Percentiles rank a stretch among this genome's conserved stretches.
phyloP scores from a whole-genome alignment of 225 moss, liverwort and hornwort genomes.

The Anthoceros angustus region DNA sequence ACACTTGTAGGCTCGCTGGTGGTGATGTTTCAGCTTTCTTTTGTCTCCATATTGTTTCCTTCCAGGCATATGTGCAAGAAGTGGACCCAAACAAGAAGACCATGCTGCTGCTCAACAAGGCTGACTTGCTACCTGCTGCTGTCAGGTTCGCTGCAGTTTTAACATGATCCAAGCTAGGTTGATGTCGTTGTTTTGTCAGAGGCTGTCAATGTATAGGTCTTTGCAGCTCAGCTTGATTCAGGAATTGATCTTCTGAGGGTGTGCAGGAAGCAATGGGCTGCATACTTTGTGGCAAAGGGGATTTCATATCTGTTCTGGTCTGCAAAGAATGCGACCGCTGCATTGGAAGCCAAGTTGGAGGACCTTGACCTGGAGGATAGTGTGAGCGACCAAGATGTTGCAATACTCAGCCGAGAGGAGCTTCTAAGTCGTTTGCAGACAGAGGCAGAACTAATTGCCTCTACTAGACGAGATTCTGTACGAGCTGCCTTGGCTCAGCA shows the following conservation, averaged over 20 bases:
- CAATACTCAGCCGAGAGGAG: constrained; percentile 55
- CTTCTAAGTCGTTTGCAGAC: constrained; percentile 61
- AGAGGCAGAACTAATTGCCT: constrained; percentile 60
- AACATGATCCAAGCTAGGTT: not conserved
- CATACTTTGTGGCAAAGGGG: constrained; percentile 51
- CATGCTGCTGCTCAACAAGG: constrained; percentile 78
- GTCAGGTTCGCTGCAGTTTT: constrained; percentile 27
- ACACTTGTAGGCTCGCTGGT: not conserved
- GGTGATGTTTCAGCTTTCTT: not conserved
- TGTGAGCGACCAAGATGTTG: constrained; percentile 30
- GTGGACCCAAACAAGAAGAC: constrained; percentile 60
- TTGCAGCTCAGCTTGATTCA: not conserved
- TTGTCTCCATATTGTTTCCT: not conserved
- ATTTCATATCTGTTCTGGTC: constrained; percentile 89
- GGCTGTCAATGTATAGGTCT: not conserved
- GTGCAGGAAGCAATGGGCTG: constrained; percentile 64
- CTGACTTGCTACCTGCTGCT: constrained; percentile 55
- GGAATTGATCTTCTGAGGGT: not conserved
- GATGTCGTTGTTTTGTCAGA: not conserved
- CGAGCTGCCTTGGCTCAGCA: constrained; percentile 49
- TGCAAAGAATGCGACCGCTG: constrained; percentile 69
- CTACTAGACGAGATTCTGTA: constrained; percentile 30
- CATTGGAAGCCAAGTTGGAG: constrained; percentile 62
- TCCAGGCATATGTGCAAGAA: constrained; percentile 55
- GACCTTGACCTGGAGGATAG: constrained; percentile 12